Base-by-base conservation (phyloP, 1,284 basidiomycete species). In the Ceratobasidium sp. region DNA sequence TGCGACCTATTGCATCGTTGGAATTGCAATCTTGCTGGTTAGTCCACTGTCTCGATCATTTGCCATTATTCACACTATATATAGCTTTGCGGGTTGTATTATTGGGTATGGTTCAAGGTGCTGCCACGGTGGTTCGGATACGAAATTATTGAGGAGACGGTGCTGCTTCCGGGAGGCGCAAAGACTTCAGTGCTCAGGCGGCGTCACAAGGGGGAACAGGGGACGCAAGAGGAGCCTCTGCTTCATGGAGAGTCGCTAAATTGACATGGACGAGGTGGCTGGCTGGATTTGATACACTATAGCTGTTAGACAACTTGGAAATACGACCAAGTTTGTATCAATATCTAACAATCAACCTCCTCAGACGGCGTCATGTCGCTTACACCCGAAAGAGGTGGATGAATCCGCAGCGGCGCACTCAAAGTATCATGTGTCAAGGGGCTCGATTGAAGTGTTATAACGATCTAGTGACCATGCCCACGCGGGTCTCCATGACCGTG, bases 61-160 rank as follows among this genome's bases (percentile, higher is more conserved):
- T 48, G 22, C 5, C 22, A 48, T 34, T 16, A 34, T 19, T 56
- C 31, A 34, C 6, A 34, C 31, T 37, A 29, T 56, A 7, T 6
- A 49, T 75, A 69, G 59, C 24, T 80, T n/a, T 82, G 81, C 34
- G 81, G 76, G 1, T 48, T 82, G 0, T 84, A 83, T 76, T 84
- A 82, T 74, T 79, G 79, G 43, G 46, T 83, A 19, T 84, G 82
- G 82, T 79, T 80, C 37, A 74, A 79, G 9, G 46, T 80, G 1
- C 77, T 84, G 0, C 83, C 83, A 22, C 77, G 78, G 22, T 72
- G 77, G 19, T 78, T 81, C 1, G 79, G 79, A 8, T 83, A 84
- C 77, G 76, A 79, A 54, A 77, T 83, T 39, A 79, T 81, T 16
- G 80, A 81, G 69, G 79, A 79, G 29, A 77, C 82, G 13, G 74